A percentile compares a stretch with the other conserved stretches of the same genome.
Evolutionary conservation across 805 yeast species (phyloP).

Genomic region (Candida lessepsii): DNA sequence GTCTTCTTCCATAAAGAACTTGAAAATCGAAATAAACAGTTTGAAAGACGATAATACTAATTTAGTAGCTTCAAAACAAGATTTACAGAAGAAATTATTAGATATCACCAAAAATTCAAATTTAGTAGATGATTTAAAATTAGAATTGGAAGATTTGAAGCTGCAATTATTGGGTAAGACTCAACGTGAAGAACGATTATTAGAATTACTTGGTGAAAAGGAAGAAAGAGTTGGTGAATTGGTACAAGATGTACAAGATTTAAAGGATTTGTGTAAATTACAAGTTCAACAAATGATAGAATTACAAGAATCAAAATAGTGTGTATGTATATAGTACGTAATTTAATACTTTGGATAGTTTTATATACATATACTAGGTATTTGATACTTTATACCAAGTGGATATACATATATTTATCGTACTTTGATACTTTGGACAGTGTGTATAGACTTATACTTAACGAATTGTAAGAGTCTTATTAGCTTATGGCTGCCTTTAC

Average conservation of each 20-base stretch:
- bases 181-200: slow-evolving; percentile 47
- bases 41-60: slow-evolving; percentile 60
- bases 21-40: slow-evolving; percentile 74
- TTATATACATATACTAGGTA: too few relatives aligned
- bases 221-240: slow-evolving; percentile 83
- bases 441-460: too few relatives aligned
- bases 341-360: too few relatives aligned
- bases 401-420: too few relatives aligned
- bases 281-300: slow-evolving; percentile 88
- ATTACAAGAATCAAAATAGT: slow-evolving; percentile 40
- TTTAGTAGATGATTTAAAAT: slow-evolving; percentile 24
- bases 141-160: slow-evolving; percentile 30
- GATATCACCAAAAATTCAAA: slow-evolving; percentile 31
- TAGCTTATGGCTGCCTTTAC: too few relatives aligned
- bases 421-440: too few relatives aligned
- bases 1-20: slow-evolving; percentile 70
- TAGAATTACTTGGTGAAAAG: slow-evolving; percentile 81
- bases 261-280: slow-evolving; percentile 76
- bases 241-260: slow-evolving; percentile 81
- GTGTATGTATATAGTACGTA: too few relatives aligned
- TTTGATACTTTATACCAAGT: too few relatives aligned
- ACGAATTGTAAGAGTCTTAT: too few relatives aligned
- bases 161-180: slow-evolving; percentile 6
- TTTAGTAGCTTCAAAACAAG: slow-evolving; percentile 56
- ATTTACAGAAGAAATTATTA: slow-evolving; percentile 66